A percentile compares a stretch with the other conserved stretches of the same genome.
phyloP scores from a whole-genome alignment of 2,329 filamentous ascomycete species.

The Daldinia sp. region DNA sequence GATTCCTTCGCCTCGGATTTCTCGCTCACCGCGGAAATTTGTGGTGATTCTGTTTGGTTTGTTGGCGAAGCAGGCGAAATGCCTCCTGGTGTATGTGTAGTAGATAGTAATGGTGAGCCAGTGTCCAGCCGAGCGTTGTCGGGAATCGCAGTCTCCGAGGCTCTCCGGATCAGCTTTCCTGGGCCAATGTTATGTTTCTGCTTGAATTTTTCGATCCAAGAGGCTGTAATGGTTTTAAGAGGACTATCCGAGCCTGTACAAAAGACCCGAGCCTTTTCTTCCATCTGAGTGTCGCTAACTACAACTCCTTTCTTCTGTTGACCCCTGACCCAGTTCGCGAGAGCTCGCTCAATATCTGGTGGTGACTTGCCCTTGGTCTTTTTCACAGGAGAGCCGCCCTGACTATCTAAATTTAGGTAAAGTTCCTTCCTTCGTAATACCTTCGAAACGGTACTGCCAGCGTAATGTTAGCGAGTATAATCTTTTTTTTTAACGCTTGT shows the following conservation, averaged over 20 bases:
- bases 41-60: slow-evolving; percentile 70
- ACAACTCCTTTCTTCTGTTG: slow-evolving; percentile 80
- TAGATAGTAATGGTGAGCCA: slow-evolving; percentile 66
- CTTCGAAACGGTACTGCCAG: slow-evolving; percentile 93
- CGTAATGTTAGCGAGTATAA: slow-evolving; percentile 47
- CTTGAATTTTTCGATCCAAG: slow-evolving; percentile 96
- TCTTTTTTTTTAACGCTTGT: slow-evolving; percentile 27
- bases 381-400: slow-evolving; percentile 82
- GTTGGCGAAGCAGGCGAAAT: slow-evolving; percentile 81
- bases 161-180: slow-evolving; percentile 65
- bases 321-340: slow-evolving; percentile 88
- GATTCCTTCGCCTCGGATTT: slow-evolving; percentile 77
- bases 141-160: slow-evolving; percentile 77
- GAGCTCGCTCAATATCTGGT: slow-evolving; percentile 90
- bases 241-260: slow-evolving; percentile 78
- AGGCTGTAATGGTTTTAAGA: slow-evolving; percentile 76
- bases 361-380: slow-evolving; percentile 82
- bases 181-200: slow-evolving; percentile 77
- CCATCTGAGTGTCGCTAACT: slow-evolving; percentile 83
- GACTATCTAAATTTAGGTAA: slow-evolving; percentile 86
- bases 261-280: slow-evolving; percentile 86
- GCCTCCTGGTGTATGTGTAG: slow-evolving; percentile 71
- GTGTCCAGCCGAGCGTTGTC: slow-evolving; percentile 71
- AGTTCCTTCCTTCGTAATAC: slow-evolving; percentile 95
- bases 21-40: slow-evolving; percentile 76